Base-by-base conservation (phyloP, 2,329 filamentous ascomycete species). In the Xylariaceae sp. region DNA sequence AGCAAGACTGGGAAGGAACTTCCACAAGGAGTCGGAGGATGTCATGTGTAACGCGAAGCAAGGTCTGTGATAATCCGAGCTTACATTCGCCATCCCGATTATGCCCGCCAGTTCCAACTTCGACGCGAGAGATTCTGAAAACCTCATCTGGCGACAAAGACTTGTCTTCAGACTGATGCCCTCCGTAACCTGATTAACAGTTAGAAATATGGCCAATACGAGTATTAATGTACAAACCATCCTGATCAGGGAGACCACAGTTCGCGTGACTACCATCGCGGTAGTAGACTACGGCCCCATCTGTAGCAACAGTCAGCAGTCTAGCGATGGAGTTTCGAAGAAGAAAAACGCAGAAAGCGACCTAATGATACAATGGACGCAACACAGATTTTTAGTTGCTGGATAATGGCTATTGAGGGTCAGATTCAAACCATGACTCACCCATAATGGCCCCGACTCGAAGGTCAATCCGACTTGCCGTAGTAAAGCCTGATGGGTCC, bases 201-300 rank as follows among this genome's bases (percentile, higher is more conserved):
- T 27, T 27, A 27, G 22, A 27, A 27, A 5, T 27, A 7, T 27
- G 4, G 22, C 22, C 4, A 4, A 4, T 27, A 7, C 22, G 4
- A 27, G 22, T 27, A 27, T 27, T 27, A 7, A 27, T 27, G 22
- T 27, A 27, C 22, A 27, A 27, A 27, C 22, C 22, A 27, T 46
- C 53, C 11, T 56, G 48, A 0, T 55, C n/a, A 3, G 55, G 57
- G 10, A 55, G 44, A 0, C 75, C 74, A 57, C 73, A 76, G 27
- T 73, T 70, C 12, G 68, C 66, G 10, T 55, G 58, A n/a, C 66
- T 63, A 9, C 72, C 73, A 46, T 76, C 73, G 40, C 60, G 61
- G 54, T 73, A 77, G 52, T 72, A 63, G 3, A 77, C 68, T 31
- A 72, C 66, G 5, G 70, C 73, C 22, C 75, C 73, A 45, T 77